A percentile compares a stretch with the other conserved stretches of the same genome.
These are phyloP conservation scores for Phytophthora pistaciae DNA, from an alignment of 352 stramenopile species.

Conservation along the genomic window DNA sequence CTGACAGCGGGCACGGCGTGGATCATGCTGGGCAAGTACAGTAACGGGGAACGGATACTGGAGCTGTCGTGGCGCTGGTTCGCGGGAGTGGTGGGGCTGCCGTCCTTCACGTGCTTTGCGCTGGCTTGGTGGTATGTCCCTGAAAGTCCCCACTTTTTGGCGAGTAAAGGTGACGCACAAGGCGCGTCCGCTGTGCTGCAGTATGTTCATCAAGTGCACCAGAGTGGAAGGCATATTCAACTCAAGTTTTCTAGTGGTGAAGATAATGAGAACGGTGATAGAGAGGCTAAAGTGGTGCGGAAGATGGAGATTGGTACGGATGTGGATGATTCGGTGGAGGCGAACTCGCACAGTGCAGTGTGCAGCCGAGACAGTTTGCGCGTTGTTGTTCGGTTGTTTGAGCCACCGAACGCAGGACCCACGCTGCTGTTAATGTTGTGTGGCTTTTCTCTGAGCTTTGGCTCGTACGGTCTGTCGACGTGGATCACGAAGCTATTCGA, in stretches of 20 bases:
- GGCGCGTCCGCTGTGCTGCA: constrained; percentile 64
- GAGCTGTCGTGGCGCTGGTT: constrained; percentile 88
- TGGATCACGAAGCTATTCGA: constrained; percentile 96
- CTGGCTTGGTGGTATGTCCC: constrained; percentile 77
- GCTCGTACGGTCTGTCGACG: constrained; percentile 93
- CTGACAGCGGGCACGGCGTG: constrained; percentile 84
- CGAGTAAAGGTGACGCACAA: constrained; percentile 67
- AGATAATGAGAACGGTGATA: constrained; percentile 38
- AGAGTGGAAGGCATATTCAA: constrained; percentile 57
- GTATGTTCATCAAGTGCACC: constrained; percentile 67
- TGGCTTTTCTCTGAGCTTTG: constrained; percentile 85
- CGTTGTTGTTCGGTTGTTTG: constrained; percentile 60
- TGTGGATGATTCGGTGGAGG: neutral
- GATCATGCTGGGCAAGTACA: constrained; percentile 85
- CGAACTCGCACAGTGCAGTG: constrained; percentile 30
- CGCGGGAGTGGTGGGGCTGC: constrained; percentile 74
- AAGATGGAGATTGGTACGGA: constrained; percentile 19
- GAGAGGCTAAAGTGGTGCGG: constrained; percentile 18
- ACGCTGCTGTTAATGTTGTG: constrained; percentile 79
- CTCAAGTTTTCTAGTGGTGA: constrained; percentile 76
- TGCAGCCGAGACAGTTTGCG: constrained; percentile 72
- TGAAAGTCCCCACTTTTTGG: constrained; percentile 85
- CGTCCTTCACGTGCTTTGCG: constrained; percentile 74
- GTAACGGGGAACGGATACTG: constrained; percentile 64
- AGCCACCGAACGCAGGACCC: constrained; percentile 41